Conservation (phyloP, 768 basidiomycete species). For the Psilocybe cyanescens region DNA sequence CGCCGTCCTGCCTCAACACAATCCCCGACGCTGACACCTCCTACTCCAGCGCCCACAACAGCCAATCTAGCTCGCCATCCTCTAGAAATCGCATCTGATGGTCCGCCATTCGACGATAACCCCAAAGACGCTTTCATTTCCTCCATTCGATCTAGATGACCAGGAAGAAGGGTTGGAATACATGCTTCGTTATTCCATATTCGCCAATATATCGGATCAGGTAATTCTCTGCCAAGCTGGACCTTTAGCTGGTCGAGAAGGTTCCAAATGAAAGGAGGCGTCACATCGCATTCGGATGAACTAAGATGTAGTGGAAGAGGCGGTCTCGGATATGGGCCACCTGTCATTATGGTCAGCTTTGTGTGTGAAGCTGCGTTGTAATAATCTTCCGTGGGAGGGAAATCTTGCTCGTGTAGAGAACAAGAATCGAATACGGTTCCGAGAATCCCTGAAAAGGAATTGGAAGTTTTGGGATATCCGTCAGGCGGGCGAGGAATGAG, state of each 20-base stretch:
- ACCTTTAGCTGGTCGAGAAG: slow-evolving; percentile 43
- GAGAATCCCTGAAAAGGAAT: slow-evolving; percentile 52
- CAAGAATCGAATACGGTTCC: slow-evolving; percentile 93
- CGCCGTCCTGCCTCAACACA: slow-evolving; percentile 77
- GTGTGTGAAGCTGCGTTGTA: slow-evolving; percentile 45
- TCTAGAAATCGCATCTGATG: not conserved
- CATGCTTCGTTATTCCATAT: slow-evolving; percentile 63
- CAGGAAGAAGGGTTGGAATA: slow-evolving; percentile 79
- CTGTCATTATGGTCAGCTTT: slow-evolving; percentile 91
- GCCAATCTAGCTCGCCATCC: slow-evolving; percentile 56
- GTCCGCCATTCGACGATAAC: not conserved
- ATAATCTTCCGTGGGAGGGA: slow-evolving; percentile 21
- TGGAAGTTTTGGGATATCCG: slow-evolving; percentile 45
- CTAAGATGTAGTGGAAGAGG: slow-evolving; percentile 26
- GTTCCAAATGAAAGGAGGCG: slow-evolving; percentile 28
- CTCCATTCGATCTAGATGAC: slow-evolving; percentile 71
- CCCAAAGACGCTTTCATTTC: slow-evolving; percentile 53
- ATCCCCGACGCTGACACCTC: slow-evolving; percentile 86
- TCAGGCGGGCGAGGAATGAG: slow-evolving; percentile 79
- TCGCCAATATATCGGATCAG: slow-evolving; percentile 57
- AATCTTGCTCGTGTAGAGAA: slow-evolving; percentile 62
- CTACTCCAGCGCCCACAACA: slow-evolving; percentile 83
- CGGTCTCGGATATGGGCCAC: slow-evolving; percentile 65
- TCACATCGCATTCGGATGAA: slow-evolving; percentile 27
- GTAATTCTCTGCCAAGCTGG: slow-evolving; percentile 52